phyloP scores from a whole-genome alignment of 352 stramenopile genomes.

The Phytophthora boehmeriae region DNA sequence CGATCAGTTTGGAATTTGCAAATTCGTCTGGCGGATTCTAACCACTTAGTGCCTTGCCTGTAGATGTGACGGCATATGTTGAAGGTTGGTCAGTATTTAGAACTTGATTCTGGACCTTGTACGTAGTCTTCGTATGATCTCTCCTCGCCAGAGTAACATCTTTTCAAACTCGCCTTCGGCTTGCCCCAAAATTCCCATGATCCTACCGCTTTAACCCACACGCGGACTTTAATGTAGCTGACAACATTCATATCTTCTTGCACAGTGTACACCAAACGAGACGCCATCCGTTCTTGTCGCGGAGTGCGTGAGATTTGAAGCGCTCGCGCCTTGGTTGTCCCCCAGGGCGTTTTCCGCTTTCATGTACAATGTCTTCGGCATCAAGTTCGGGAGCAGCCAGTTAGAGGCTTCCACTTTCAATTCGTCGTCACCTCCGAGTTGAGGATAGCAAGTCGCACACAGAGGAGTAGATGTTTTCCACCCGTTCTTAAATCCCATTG shows the following conservation, averaged over 20 bases:
- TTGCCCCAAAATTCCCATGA: no score
- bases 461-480: constrained; percentile 4
- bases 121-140: no score
- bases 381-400: background rate
- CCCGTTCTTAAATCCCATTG: constrained; percentile 6
- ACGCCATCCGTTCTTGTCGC: constrained; percentile 1
- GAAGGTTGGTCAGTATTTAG: no score
- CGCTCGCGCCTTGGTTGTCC: background rate
- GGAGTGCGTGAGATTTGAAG: constrained; percentile 2
- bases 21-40: no score
- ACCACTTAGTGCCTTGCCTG: no score
- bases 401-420: constrained; percentile 3
- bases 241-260: constrained; percentile 1
- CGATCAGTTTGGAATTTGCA: no score
- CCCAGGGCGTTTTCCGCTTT: background rate
- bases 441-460: background rate
- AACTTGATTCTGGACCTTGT: no score
- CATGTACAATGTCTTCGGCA: background rate
- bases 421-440: constrained; percentile 1
- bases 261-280: constrained; percentile 6
- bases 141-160: no score
- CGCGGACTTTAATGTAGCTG: constrained; percentile 4
- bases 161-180: no score
- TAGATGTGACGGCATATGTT: no score
- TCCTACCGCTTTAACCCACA: constrained; percentile 4